These are phyloP conservation scores for Dryas drummondii DNA, from an alignment of 306 rosid species.

Conservation along the genomic window DNA sequence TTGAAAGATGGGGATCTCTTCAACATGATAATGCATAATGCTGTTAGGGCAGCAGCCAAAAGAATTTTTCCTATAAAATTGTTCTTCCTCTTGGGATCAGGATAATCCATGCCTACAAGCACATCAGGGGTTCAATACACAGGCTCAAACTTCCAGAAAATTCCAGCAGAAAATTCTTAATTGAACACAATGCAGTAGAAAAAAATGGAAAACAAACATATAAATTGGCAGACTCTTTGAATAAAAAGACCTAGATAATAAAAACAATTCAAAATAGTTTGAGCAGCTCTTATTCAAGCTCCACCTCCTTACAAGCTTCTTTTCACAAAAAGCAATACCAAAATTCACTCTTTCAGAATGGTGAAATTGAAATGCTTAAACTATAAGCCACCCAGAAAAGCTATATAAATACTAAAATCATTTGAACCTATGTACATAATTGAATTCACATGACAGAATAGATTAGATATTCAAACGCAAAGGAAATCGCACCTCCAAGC, in stretches of 20 bases:
- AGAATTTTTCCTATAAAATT: conserved; percentile 64
- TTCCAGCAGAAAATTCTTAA: conserved; percentile 1
- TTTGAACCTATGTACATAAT: not conserved
- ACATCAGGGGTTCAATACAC: conserved; percentile 14
- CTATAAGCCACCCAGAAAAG: not conserved
- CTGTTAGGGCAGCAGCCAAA: conserved; percentile 69
- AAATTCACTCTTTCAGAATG: not conserved
- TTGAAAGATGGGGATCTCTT: conserved; percentile 77
- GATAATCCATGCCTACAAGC: conserved; percentile 75
- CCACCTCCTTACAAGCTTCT: not conserved
- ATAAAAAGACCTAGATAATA: not conserved
- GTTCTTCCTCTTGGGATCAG: conserved; percentile 79
- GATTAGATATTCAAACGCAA: not conserved
- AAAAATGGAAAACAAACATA: not conserved
- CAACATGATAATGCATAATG: conserved; percentile 76
- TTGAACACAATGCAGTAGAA: not conserved
- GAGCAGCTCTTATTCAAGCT: not conserved
- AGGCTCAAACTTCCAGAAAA: not conserved
- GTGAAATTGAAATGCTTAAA: conserved; percentile 5
- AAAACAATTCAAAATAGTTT: not conserved
- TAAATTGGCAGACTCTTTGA: not conserved
- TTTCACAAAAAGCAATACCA: not conserved
- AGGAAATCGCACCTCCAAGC: conserved; percentile 68
- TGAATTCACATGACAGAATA: not conserved
- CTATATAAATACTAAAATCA: too few relatives aligned